A percentile compares a stretch with the other conserved stretches of the same genome.
phyloP scores from a whole-genome alignment of 2,329 filamentous ascomycete species.

The Phoma sp. region DNA sequence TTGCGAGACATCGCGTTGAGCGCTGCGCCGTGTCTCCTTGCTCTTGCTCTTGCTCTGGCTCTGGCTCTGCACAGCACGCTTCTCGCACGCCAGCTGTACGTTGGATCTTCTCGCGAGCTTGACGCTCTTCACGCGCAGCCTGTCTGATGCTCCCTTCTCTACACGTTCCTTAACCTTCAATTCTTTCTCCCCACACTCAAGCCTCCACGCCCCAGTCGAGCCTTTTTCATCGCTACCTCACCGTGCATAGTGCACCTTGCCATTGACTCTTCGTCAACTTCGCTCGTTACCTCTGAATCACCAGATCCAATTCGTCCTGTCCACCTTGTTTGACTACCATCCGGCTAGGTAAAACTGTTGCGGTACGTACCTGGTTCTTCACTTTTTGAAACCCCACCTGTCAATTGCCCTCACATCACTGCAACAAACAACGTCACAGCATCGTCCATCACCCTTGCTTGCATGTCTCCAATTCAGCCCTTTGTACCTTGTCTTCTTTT shows the following conservation, averaged over 20 bases:
- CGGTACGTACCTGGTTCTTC: conserved; percentile 41
- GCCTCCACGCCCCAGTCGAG: conserved; percentile 20
- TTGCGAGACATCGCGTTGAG: conserved; percentile 30
- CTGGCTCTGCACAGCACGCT: conserved; percentile 4
- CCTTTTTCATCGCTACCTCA: conserved; percentile 18
- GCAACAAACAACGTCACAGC: conserved; percentile 45
- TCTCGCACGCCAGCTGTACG: conserved; percentile 25
- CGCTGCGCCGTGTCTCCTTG: conserved; percentile 21
- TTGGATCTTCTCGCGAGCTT: conserved; percentile 31
- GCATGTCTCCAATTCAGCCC: conserved; percentile 18
- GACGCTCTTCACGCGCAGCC: conserved; percentile 34
- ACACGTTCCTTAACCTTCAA: conserved; percentile 26
- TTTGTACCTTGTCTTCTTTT: conserved; percentile 7
- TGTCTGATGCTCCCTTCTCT: conserved; percentile 19
- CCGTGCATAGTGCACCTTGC: conserved; percentile 12
- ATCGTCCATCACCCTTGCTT: conserved; percentile 23
- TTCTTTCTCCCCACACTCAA: conserved; percentile 23
- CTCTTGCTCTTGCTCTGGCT: conserved; percentile 1
- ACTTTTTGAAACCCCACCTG: conserved; percentile 43
- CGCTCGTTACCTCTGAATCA: background rate
- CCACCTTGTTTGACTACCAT: conserved; percentile 32
- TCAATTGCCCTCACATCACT: conserved; percentile 34
- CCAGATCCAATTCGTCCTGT: conserved; percentile 26
- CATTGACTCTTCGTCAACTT: background rate
- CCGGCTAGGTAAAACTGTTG: conserved; percentile 51